phyloP scores from a whole-genome alignment of 352 stramenopile species.

The Pythium rishiriense region DNA sequence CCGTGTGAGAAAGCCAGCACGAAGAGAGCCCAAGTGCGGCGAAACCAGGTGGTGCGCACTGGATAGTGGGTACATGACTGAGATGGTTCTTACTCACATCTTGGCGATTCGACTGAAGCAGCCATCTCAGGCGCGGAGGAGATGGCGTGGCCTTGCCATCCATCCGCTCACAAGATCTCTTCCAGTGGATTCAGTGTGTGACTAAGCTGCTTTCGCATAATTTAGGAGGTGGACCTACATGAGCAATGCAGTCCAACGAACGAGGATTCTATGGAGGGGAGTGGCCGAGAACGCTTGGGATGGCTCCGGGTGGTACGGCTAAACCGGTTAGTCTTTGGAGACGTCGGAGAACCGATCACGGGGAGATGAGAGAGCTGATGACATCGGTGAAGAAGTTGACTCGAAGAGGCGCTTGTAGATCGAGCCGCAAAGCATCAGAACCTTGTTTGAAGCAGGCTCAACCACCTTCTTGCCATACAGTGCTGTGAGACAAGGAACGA shows the following conservation, averaged over 20 bases:
- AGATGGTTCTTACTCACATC: not conserved
- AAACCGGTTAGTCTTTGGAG: constrained; percentile 20
- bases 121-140: not conserved
- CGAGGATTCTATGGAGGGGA: not conserved
- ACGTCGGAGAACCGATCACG: constrained; percentile 53
- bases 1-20: constrained; percentile 8
- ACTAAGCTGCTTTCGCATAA: constrained; percentile 16
- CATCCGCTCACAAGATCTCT: too few relatives aligned
- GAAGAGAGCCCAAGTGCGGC: constrained; percentile 4
- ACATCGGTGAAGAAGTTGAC: constrained; percentile 42
- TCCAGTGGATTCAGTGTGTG: not conserved
- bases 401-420: constrained; percentile 76
- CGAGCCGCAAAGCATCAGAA: constrained; percentile 71
- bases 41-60: constrained; percentile 10
- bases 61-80: not conserved
- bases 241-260: constrained; percentile 3
- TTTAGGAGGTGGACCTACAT: constrained; percentile 6
- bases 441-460: constrained; percentile 67
- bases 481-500: constrained; percentile 29
- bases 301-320: too few relatives aligned
- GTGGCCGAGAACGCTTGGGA: not conserved
- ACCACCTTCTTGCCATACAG: constrained; percentile 64
- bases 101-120: not conserved
- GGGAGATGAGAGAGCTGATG: constrained; percentile 50
- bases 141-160: too few relatives aligned